phyloP scores from a whole-genome alignment of 306 rosid genomes.

The Quercus gilva region DNA sequence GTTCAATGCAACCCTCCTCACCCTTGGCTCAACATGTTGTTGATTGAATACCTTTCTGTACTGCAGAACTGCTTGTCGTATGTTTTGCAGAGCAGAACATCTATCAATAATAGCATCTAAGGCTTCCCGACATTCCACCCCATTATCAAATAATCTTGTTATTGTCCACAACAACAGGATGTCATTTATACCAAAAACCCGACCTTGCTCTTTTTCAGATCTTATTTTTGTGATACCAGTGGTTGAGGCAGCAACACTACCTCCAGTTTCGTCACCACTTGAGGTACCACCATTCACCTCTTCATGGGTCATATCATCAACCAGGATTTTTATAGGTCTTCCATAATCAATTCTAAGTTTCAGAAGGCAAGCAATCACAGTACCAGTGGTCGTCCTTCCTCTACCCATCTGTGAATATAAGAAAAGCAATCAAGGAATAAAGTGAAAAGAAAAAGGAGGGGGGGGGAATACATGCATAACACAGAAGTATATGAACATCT shows the following conservation, averaged over 20 bases:
- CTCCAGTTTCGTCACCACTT: conserved; percentile 72
- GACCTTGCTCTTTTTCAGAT: conserved; percentile 45
- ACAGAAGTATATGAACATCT: background rate
- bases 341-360: conserved; percentile 82
- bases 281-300: conserved; percentile 58
- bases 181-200: conserved; percentile 85
- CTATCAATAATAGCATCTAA: conserved; percentile 89
- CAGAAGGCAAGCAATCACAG: conserved; percentile 89
- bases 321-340: conserved; percentile 70
- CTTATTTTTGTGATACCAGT: conserved; percentile 30
- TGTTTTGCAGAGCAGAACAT: conserved; percentile 89
- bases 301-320: conserved; percentile 45
- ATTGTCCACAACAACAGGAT: conserved; percentile 87
- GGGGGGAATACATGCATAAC: background rate
- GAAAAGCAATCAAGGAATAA: conserved; percentile 14
- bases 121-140: conserved; percentile 87
- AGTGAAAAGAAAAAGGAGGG: conserved; percentile 7
- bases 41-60: conserved; percentile 82
- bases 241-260: conserved; percentile 27
- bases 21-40: conserved; percentile 83
- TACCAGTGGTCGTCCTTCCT: conserved; percentile 95
- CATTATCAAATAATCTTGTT: conserved; percentile 80
- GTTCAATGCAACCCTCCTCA: conserved; percentile 82
- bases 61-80: conserved; percentile 82
- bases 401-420: conserved; percentile 69